phyloP scores from a whole-genome alignment of 1,139 yeast genomes.

The Magnusiomyces fungicola region DNA sequence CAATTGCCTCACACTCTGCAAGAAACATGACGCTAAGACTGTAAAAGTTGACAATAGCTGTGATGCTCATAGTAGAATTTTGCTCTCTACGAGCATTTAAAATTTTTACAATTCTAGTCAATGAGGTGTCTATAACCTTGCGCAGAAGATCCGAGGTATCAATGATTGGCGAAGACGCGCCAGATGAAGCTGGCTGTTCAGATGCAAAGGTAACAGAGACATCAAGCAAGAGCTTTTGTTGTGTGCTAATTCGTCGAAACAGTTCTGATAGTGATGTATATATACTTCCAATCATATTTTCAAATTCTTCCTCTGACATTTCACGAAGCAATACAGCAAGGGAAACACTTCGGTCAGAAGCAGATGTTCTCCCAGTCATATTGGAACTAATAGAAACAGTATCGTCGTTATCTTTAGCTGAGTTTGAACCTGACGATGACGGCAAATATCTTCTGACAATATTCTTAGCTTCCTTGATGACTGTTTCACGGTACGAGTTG shows the following conservation, averaged over 20 bases:
- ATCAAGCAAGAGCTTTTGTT: slow-evolving; percentile 73
- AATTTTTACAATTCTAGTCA: slow-evolving; percentile 69
- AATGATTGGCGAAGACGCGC: slow-evolving; percentile 14
- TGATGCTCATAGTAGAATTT: slow-evolving; percentile 44
- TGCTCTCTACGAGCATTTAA: slow-evolving; percentile 72
- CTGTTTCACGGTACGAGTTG: slow-evolving; percentile 56
- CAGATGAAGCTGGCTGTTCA: slow-evolving; percentile 14
- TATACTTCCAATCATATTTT: slow-evolving; percentile 55
- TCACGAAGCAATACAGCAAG: slow-evolving; percentile 54
- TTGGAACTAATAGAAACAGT: slow-evolving; percentile 23
- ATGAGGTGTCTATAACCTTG: slow-evolving; percentile 65
- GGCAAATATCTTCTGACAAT: slow-evolving; percentile 66
- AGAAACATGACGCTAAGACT: slow-evolving; percentile 62
- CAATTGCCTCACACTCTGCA: slow-evolving; percentile 76
- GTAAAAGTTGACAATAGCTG: slow-evolving; percentile 57
- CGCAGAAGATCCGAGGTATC: slow-evolving; percentile 42
- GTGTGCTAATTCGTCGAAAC: slow-evolving; percentile 63
- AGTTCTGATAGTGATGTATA: slow-evolving; percentile 65
- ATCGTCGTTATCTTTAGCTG: slow-evolving; percentile 26
- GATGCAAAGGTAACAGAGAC: slow-evolving; percentile 46
- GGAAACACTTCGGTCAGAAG: slow-evolving; percentile 28
- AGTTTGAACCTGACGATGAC: slow-evolving; percentile 16
- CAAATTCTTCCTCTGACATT: slow-evolving; percentile 68
- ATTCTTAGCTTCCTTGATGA: slow-evolving; percentile 61
- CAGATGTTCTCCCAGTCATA: slow-evolving; percentile 19